Evolutionary conservation across 2,329 filamentous ascomycete species (phyloP).

Genomic region (Talaromyces islandicus): DNA sequence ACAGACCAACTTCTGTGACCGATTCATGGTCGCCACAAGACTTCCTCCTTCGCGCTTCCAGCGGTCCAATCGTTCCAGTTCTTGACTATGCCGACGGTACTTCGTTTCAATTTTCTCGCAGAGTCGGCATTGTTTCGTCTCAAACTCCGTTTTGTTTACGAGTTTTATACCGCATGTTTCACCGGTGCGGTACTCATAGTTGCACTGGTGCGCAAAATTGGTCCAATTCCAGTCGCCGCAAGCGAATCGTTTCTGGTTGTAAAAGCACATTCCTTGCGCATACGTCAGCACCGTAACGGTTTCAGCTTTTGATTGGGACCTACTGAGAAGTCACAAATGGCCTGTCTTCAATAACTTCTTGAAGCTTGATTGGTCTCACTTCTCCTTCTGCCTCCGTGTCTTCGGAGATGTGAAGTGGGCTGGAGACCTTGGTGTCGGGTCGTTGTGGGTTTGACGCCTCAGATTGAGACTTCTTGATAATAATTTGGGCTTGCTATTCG

Average conservation of each 20-base stretch:
- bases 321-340: slow-evolving; percentile 22
- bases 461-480: slow-evolving; percentile 20
- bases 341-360: neutral
- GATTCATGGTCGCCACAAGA: slow-evolving; percentile 56
- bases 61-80: slow-evolving; percentile 66
- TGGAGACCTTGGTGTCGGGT: neutral
- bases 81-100: slow-evolving; percentile 65
- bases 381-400: neutral
- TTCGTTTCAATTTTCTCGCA: slow-evolving; percentile 90
- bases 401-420: neutral
- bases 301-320: slow-evolving; percentile 20
- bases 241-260: slow-evolving; percentile 76
- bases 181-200: slow-evolving; percentile 89
- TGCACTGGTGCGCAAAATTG: slow-evolving; percentile 86
- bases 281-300: slow-evolving; percentile 22
- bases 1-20: slow-evolving; percentile 66
- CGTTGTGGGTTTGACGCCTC: slow-evolving; percentile 11
- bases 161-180: slow-evolving; percentile 95
- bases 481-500: slow-evolving; percentile 16
- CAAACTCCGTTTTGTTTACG: slow-evolving; percentile 65
- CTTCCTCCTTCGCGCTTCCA: slow-evolving; percentile 67
- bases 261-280: slow-evolving; percentile 76
- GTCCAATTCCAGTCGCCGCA: slow-evolving; percentile 96
- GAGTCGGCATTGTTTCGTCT: slow-evolving; percentile 66
- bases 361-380: neutral